Evolutionary conservation across 148 eudicot genomes (phyloP), one percentile per base, ranked within the genome.

Genomic region (Rhododendron mucronatum): DNA sequence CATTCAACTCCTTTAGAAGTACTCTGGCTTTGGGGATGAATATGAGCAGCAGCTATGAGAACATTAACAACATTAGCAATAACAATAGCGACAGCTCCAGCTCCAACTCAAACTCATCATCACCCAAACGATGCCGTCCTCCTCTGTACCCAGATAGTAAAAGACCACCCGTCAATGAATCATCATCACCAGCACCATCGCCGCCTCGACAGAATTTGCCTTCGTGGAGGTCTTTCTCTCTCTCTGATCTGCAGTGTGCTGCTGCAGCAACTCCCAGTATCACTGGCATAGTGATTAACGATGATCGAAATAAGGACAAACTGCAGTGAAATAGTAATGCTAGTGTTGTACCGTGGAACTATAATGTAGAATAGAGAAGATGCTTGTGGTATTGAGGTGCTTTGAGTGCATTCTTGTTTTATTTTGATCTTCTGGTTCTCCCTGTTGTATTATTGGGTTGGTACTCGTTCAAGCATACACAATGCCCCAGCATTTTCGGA

Each of bases 201-300:
- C 63, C 83, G 10, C 51, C 39, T 51, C 37, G 13, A 30, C 82
- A 41, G 74, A 59, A 55, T 84, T 88, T 39, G 59, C 87, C 1
- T 81, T 84, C 26, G 3, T 80, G 93, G 94, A 83, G 96, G 78
- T 95, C 96, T 1, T 94, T 91, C 78, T 95, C 96, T 12, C 82
- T 94, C 16, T 91, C 91, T 71, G 96, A 95, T 90, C 81, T 93
- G 84, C 94, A 92, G 85, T 89, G 91, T 88, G 89, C 83, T 23
- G 88, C 63, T 48, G 82, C 35, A 11, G 47, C 82, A 39, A 35
- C 79, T 18, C 23, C 59, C 41, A 14, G 18, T 71, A 5, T 71
- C 76, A 33, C 76, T 5, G 41, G 39, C 76, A 4, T 33, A 71
- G 76, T 71, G 76, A 71, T 14, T 30, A 71, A 6, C 15, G 30